Evolutionary conservation across 805 yeast genomes (phyloP), one percentile per base, ranked within the genome.

Genomic region (Ogataea minuta): DNA sequence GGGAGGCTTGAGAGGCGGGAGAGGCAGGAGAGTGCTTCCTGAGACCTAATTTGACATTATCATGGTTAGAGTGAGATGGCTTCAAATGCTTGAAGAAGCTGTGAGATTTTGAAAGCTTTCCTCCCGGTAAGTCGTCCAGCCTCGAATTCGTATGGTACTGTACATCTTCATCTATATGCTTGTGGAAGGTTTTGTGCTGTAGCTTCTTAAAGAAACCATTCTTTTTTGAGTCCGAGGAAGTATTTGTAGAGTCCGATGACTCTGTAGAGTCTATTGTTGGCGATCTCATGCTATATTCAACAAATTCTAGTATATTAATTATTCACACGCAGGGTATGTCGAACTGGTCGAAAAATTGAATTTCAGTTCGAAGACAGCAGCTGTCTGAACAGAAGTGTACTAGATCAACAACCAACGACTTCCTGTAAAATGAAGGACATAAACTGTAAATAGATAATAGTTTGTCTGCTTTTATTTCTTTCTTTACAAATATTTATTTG

Each of bases 171-270:
- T 42, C 31, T 23, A 37, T 43, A 9, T 42, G 39, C 23, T 41
- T 46, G 20, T 38, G 31, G 26, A 39, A 44, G 7, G 53, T 39
- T 31, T 49, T 49, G 15, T 28, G 12, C 11, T 44, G 45, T 12
- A 46, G 24, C 34, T 44, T 46, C 27, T 43, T 44, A 24, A 49
- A 30, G 12, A 49, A 43, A 6, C 46, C 44, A 14, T 28, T 36
- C 28, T 43, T 44, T 30, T 40, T 42, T n/a, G 43, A 24, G 31
- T 36, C 45, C 10, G 28, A 17, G 3, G 31, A 13, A 11, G 11
- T 25, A n/a, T 12, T 19, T 9, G 39, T 27, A 19, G 21, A 19
- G 21, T 33, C 47, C 9, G 35, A 7, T 7, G 47, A 37, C 23
- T 27, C 41, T 19, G 34, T 26, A 9, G 38, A 19, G 9, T 37